Evolutionary conservation across 2,329 filamentous ascomycete species (phyloP).

Genomic region (Triangularia verruculosa): DNA sequence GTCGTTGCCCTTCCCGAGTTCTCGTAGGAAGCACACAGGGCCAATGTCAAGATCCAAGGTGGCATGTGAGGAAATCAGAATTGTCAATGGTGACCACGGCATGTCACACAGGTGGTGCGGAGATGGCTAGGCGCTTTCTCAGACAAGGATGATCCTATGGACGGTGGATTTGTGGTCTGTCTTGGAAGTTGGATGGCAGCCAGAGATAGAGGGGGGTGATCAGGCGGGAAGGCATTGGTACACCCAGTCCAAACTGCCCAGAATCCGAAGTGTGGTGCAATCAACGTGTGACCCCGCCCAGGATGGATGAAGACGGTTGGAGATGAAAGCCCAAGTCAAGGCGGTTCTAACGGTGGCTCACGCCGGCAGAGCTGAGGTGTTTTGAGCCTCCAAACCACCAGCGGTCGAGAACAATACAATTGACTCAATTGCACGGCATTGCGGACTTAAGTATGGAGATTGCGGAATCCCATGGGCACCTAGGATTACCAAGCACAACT

Average conservation of each 20-base stretch:
- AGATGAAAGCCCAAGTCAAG: neutral
- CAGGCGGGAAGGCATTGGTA: neutral
- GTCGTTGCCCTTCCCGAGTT: neutral
- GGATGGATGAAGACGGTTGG: neutral
- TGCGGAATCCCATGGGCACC: constrained; percentile 13
- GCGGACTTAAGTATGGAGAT: constrained; percentile 10
- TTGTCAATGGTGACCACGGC: neutral
- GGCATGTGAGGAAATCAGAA: constrained; percentile 1
- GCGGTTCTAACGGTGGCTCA: neutral
- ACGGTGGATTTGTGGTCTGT: neutral
- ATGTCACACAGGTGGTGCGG: neutral
- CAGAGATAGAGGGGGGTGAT: neutral
- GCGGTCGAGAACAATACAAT: constrained; percentile 7
- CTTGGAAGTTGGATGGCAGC: constrained; percentile 3
- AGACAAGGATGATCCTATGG: neutral
- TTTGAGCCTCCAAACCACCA: neutral
- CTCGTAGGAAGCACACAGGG: neutral
- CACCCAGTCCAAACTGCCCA: neutral
- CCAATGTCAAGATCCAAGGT: neutral
- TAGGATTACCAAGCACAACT: neutral
- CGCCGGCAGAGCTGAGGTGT: neutral
- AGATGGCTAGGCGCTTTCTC: neutral
- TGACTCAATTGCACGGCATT: constrained; percentile 17
- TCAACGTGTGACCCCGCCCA: neutral
- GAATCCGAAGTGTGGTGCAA: neutral